Percentiles rank a stretch among this genome's conserved stretches.
Evolutionary conservation across 2,329 filamentous ascomycete genomes (phyloP).

Genomic region (Fusarium sp.): DNA sequence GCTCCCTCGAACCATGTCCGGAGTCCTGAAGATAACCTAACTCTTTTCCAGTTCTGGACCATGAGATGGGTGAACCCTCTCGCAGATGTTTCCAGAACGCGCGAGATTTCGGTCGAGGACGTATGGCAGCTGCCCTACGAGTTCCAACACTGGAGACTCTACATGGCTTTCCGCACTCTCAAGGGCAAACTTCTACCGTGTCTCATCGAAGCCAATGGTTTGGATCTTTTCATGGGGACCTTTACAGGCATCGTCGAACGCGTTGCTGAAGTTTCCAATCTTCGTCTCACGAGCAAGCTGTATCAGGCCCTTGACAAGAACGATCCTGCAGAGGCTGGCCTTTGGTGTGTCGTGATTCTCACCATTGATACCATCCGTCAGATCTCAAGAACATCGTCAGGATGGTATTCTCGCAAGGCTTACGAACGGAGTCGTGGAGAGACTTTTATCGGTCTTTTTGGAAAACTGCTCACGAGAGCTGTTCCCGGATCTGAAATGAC

Average conservation of each 20-base stretch:
- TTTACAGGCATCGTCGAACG: constrained; percentile 71
- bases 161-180: constrained; percentile 81
- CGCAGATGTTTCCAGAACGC: constrained; percentile 73
- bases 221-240: constrained; percentile 81
- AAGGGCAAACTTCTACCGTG: constrained; percentile 79
- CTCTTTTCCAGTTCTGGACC: constrained; percentile 86
- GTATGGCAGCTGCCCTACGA: constrained; percentile 86
- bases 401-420: constrained; percentile 87
- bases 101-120: constrained; percentile 82
- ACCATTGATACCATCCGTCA: constrained; percentile 54
- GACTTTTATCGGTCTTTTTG: constrained; percentile 58
- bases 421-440: constrained; percentile 90
- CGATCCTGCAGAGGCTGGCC: constrained; percentile 51
- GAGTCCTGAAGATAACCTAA: constrained; percentile 83
- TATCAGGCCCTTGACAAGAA: constrained; percentile 55
- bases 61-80: constrained; percentile 87
- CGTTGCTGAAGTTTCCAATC: constrained; percentile 57
- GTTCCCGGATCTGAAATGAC: constrained; percentile 58
- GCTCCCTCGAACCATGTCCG: constrained; percentile 64
- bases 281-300: constrained; percentile 56
- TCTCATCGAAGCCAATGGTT: constrained; percentile 81
- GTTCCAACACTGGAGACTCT: constrained; percentile 84
- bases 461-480: constrained; percentile 57
- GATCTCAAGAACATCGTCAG: constrained; percentile 55
- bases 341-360: constrained; percentile 59